Conservation (phyloP, 2,329 filamentous ascomycete species). For the Hypoxylon sp. region DNA sequence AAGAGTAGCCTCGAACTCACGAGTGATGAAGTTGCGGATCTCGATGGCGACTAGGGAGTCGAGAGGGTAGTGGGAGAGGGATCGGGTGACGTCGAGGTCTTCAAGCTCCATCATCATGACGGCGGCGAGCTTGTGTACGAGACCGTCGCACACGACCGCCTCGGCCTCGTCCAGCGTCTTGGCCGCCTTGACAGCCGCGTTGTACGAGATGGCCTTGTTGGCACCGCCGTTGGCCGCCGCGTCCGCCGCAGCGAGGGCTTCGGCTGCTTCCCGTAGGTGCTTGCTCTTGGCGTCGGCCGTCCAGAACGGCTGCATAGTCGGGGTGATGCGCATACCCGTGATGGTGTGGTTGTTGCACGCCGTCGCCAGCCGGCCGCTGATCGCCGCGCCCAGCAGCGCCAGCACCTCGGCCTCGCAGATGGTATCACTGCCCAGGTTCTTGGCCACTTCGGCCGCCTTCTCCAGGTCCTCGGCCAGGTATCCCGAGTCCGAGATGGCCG, state of each 20-base stretch:
- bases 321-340: constrained; percentile 61
- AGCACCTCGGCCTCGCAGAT: constrained; percentile 63
- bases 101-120: constrained; percentile 59
- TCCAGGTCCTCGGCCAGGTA: constrained; percentile 58
- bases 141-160: constrained; percentile 53
- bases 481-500: constrained; percentile 58
- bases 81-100: constrained; percentile 56
- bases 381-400: constrained; percentile 60
- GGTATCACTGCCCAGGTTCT: constrained; percentile 57
- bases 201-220: constrained; percentile 51
- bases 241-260: constrained; percentile 49
- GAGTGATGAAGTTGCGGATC: constrained; percentile 59
- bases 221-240: constrained; percentile 33
- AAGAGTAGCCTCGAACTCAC: constrained; percentile 58
- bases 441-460: constrained; percentile 55
- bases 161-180: constrained; percentile 55
- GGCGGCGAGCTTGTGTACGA: constrained; percentile 57
- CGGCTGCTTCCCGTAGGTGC: constrained; percentile 53
- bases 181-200: constrained; percentile 53
- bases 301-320: constrained; percentile 59
- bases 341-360: constrained; percentile 60
- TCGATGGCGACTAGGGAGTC: constrained; percentile 60
- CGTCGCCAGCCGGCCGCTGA: constrained; percentile 53
- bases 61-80: constrained; percentile 52
- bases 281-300: constrained; percentile 63